Percentiles rank a stretch among this genome's conserved stretches.
Evolutionary conservation across 2,329 filamentous ascomycete species (phyloP).

Genomic region (Neonectria punicea): DNA sequence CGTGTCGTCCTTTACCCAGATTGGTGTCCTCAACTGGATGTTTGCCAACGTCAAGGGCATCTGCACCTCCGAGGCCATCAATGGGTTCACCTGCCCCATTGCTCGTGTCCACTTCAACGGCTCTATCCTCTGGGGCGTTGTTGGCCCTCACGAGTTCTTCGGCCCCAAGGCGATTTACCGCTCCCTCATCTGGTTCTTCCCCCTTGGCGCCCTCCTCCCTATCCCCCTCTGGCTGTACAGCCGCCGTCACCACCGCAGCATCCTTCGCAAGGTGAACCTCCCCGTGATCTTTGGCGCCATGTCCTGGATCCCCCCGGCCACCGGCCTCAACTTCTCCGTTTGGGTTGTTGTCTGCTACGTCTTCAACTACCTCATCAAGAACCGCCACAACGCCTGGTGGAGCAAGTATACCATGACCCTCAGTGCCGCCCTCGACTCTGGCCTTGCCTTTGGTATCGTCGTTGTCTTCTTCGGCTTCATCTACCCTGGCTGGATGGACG

Average conservation of each 20-base stretch:
- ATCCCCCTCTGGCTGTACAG: slow-evolving; percentile 79
- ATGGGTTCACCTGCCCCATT: slow-evolving; percentile 88
- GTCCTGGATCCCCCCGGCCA: slow-evolving; percentile 87
- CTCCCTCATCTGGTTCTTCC: slow-evolving; percentile 83
- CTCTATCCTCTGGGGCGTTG: slow-evolving; percentile 88
- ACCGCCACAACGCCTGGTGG: slow-evolving; percentile 81
- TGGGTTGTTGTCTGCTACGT: slow-evolving; percentile 87
- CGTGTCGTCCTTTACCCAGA: slow-evolving; percentile 83
- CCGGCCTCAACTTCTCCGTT: slow-evolving; percentile 87
- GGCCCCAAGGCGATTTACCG: slow-evolving; percentile 79
- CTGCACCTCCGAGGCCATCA: slow-evolving; percentile 82
- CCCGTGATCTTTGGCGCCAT: slow-evolving; percentile 86
- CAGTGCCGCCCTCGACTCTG: slow-evolving; percentile 84
- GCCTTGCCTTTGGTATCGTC: slow-evolving; percentile 83
- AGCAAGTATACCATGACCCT: slow-evolving; percentile 92
- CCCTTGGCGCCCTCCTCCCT: slow-evolving; percentile 79
- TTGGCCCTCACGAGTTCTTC: slow-evolving; percentile 86
- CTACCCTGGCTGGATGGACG: slow-evolving; percentile 79
- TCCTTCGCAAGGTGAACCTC: slow-evolving; percentile 81
- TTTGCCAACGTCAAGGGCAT: slow-evolving; percentile 79
- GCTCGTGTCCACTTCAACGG: slow-evolving; percentile 92
- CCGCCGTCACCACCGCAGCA: slow-evolving; percentile 66
- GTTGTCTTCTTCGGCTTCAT: slow-evolving; percentile 88
- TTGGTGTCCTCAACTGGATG: slow-evolving; percentile 91
- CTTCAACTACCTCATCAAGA: slow-evolving; percentile 82